Percentiles rank a stretch among this genome's conserved stretches.
Conservation (phyloP, 768 basidiomycete genomes). For the Sarcodon sp. region DNA sequence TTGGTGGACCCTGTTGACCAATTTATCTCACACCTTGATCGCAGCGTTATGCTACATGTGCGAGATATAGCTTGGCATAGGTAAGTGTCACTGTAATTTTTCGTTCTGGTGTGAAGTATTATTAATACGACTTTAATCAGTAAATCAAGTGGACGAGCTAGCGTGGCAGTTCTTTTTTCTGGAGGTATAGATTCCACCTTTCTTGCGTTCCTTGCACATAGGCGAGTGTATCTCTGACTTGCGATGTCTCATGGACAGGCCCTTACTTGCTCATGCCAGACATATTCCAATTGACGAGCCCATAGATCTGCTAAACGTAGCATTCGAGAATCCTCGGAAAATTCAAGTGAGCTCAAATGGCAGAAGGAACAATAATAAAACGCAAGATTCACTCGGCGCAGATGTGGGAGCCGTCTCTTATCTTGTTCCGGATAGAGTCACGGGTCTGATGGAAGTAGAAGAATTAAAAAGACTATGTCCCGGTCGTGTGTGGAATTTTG, state of each 20-base stretch:
- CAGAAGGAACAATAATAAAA: slow-evolving; percentile 29
- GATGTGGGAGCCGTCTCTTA: slow-evolving; percentile 25
- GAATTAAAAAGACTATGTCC: slow-evolving; percentile 73
- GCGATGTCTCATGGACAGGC: neutral
- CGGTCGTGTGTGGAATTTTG: slow-evolving; percentile 81
- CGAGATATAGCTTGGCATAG: slow-evolving; percentile 44
- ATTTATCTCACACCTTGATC: slow-evolving; percentile 41
- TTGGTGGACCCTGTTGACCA: slow-evolving; percentile 31
- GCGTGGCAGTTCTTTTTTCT: slow-evolving; percentile 83
- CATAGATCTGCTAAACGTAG: slow-evolving; percentile 87
- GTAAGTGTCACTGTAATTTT: slow-evolving; percentile 15
- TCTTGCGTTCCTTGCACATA: slow-evolving; percentile 68
- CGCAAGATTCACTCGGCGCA: slow-evolving; percentile 20
- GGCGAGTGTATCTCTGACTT: slow-evolving; percentile 25
- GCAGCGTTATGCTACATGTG: slow-evolving; percentile 58
- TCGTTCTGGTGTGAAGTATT: neutral
- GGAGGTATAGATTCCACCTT: slow-evolving; percentile 93
- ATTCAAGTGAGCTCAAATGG: slow-evolving; percentile 34
- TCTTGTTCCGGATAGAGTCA: slow-evolving; percentile 80
- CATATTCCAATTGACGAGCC: slow-evolving; percentile 66
- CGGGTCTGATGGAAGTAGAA: slow-evolving; percentile 64
- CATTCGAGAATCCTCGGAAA: slow-evolving; percentile 91
- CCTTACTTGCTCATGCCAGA: slow-evolving; percentile 22
- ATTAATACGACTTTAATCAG: slow-evolving; percentile 7
- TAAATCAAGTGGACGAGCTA: slow-evolving; percentile 24